Conservation (phyloP, 352 stramenopile species). For the Pythium rhizo-oryzae region DNA sequence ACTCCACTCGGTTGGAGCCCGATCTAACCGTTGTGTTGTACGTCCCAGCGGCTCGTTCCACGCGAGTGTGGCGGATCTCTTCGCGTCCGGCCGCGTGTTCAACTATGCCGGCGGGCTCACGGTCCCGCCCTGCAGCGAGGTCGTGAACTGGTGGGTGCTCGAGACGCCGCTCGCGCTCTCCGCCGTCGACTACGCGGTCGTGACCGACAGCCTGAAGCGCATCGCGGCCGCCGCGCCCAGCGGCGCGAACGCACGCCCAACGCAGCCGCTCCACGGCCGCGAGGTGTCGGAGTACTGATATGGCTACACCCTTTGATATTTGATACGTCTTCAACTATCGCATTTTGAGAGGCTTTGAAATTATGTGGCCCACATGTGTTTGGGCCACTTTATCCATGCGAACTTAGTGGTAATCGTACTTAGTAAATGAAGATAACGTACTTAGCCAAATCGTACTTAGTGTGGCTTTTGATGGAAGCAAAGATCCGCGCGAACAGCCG, state of each 20-base stretch:
- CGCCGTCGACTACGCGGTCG: conserved; percentile 6
- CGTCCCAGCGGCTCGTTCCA: not conserved
- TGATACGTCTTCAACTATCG: not conserved
- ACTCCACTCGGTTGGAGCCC: too few species aligned
- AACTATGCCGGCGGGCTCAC: conserved; percentile 30
- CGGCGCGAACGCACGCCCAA: conserved; percentile 22
- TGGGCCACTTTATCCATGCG: too few species aligned
- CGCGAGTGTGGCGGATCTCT: not conserved
- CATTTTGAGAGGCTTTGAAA: not conserved
- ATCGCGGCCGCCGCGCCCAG: not conserved
- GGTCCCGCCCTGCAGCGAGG: conserved; percentile 26
- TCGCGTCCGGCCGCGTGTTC: conserved; percentile 5
- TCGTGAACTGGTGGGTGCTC: conserved; percentile 30
- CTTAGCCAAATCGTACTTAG: not conserved
- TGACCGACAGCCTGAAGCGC: conserved; percentile 5
- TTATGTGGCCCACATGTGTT: not conserved
- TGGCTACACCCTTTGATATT: not conserved
- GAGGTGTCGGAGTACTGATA: conserved; percentile 17
- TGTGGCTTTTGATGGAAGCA: not conserved
- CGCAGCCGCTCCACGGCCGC: conserved; percentile 29
- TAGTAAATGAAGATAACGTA: too few species aligned
- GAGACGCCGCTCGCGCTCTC: conserved; percentile 17
- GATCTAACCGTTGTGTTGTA: not conserved
- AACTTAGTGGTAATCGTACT: too few species aligned
- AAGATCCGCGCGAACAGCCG: not conserved